Conservation (phyloP, 768 basidiomycete genomes). For the Boletus edulis region DNA sequence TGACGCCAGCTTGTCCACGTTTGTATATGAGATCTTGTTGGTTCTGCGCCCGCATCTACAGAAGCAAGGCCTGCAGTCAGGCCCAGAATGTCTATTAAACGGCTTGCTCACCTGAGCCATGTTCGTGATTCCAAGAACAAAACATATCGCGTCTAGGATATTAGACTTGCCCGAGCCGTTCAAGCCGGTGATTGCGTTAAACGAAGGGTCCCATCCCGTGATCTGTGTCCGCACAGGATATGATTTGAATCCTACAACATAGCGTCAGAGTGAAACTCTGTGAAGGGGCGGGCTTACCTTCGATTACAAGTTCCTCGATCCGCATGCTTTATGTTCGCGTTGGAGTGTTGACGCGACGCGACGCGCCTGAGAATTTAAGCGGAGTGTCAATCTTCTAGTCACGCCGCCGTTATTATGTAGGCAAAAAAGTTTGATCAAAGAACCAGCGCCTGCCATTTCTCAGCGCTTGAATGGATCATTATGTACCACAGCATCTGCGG, state of each 20-base stretch:
- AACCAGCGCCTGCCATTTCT: conserved; percentile 1
- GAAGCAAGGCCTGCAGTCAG: background rate
- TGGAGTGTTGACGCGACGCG: conserved; percentile 27
- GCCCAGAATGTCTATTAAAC: background rate
- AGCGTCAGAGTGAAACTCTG: background rate
- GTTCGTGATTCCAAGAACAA: conserved; percentile 96
- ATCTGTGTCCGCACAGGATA: conserved; percentile 96
- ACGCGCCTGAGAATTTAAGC: conserved; percentile 25
- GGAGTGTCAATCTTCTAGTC: conserved; percentile 21
- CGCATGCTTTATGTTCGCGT: conserved; percentile 55
- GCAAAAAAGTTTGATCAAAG: background rate
- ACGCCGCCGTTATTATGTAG: background rate
- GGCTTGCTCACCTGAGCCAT: conserved; percentile 70
- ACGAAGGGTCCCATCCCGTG: conserved; percentile 94
- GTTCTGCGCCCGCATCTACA: conserved; percentile 89
- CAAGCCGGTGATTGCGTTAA: conserved; percentile 97
- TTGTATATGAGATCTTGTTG: conserved; percentile 99
- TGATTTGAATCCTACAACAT: conserved; percentile 83
- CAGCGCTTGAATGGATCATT: conserved; percentile 13
- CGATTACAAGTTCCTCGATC: conserved; percentile 93
- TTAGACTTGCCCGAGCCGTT: conserved; percentile 98
- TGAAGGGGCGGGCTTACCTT: conserved; percentile 47
- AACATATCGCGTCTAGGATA: conserved; percentile 98
- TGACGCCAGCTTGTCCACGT: conserved; percentile 94
- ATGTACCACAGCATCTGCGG: background rate